Conservation (phyloP, 2,329 filamentous ascomycete genomes). For the Ascomycota sp. region DNA sequence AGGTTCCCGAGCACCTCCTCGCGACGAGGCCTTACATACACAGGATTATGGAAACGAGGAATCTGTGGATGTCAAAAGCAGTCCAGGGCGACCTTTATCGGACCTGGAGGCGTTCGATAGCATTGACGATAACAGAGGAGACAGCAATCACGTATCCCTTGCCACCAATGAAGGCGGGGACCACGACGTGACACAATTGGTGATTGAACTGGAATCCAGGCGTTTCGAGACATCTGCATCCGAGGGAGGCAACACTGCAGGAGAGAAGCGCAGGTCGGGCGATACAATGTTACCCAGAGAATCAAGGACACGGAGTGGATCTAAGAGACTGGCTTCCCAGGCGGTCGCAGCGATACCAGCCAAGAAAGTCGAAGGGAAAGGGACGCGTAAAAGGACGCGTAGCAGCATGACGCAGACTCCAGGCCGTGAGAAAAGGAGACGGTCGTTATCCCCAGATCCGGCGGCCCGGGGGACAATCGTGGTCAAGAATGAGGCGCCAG, state of each 20-base stretch:
- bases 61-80: conserved; percentile 27
- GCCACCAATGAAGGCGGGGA: conserved; percentile 23
- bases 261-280: conserved; percentile 2
- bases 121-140: background rate
- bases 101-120: background rate
- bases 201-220: conserved; percentile 25
- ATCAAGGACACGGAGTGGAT: conserved; percentile 2
- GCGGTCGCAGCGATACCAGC: conserved; percentile 8
- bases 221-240: conserved; percentile 8
- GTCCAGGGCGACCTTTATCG: conserved; percentile 11
- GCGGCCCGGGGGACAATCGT: too few relatives aligned
- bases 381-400: conserved; percentile 12
- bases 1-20: conserved; percentile 2
- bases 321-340: conserved; percentile 3
- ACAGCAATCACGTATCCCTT: conserved; percentile 14
- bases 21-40: conserved; percentile 10
- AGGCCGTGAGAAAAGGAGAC: conserved; percentile 10
- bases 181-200: conserved; percentile 22
- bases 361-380: conserved; percentile 1
- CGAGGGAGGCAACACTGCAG: conserved; percentile 4
- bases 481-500: too few relatives aligned
- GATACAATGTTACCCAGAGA: conserved; percentile 2
- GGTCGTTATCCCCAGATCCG: conserved; percentile 2
- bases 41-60: conserved; percentile 22
- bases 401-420: conserved; percentile 4